phyloP scores from a whole-genome alignment of 768 basidiomycete species.

The Dendrothele bispora region DNA sequence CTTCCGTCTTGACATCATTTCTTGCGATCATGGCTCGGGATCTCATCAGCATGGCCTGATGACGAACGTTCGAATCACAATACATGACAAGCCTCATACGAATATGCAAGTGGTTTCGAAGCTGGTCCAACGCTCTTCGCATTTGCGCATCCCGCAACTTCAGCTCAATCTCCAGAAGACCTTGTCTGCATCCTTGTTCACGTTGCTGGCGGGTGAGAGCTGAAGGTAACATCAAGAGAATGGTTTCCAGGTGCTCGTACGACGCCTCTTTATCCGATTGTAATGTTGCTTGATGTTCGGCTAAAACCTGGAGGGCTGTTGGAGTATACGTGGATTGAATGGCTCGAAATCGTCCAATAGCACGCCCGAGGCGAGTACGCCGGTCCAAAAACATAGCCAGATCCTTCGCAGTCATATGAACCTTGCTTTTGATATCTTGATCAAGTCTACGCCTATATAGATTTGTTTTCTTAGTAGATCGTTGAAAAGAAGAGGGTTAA shows the following conservation, averaged over 20 bases:
- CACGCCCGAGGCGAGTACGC: too few species aligned
- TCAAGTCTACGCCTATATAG: too few species aligned
- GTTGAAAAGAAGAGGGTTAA: too few species aligned
- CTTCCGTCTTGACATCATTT: neutral
- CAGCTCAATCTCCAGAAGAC: neutral
- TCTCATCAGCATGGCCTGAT: neutral
- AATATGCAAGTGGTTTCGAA: neutral
- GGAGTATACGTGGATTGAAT: neutral
- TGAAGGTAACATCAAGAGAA: neutral
- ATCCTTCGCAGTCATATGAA: neutral
- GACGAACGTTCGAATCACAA: neutral
- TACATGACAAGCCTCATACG: neutral
- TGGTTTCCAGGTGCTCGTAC: neutral
- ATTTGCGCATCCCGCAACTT: neutral
- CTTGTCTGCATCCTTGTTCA: neutral
- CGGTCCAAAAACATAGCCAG: neutral
- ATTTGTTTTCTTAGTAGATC: too few species aligned
- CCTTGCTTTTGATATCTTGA: too few species aligned
- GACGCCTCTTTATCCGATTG: neutral
- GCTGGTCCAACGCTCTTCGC: too few species aligned
- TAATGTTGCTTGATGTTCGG: neutral
- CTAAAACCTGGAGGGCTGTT: neutral
- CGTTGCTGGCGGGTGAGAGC: neutral
- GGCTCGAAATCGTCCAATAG: too few species aligned
- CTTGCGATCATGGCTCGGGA: neutral